phyloP scores from a whole-genome alignment of 768 basidiomycete genomes.

The Tephrocybe sp. region DNA sequence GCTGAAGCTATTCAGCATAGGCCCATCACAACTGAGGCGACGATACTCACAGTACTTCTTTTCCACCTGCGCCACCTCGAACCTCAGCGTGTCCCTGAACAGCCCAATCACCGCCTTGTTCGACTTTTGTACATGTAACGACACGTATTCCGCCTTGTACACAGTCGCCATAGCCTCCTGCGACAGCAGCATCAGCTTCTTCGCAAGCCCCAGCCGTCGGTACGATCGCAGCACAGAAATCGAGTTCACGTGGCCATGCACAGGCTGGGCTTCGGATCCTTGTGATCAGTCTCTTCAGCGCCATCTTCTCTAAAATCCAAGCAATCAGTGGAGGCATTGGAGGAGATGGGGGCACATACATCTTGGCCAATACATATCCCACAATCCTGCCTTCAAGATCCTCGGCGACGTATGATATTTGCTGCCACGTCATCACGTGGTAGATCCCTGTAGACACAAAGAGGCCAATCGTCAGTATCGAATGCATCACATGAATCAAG shows the following conservation, averaged over 20 bases:
- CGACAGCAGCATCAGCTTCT: slow-evolving; percentile 90
- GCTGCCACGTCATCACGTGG: slow-evolving; percentile 89
- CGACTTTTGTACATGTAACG: slow-evolving; percentile 91
- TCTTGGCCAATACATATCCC: slow-evolving; percentile 94
- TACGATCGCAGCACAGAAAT: slow-evolving; percentile 92
- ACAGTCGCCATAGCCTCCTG: slow-evolving; percentile 89
- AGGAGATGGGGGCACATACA: slow-evolving; percentile 48
- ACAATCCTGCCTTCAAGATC: slow-evolving; percentile 87
- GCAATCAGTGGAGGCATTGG: background rate
- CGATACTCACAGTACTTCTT: slow-evolving; percentile 80
- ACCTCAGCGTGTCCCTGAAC: slow-evolving; percentile 88
- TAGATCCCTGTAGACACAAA: slow-evolving; percentile 67
- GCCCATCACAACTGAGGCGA: background rate
- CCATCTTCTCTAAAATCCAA: slow-evolving; percentile 31
- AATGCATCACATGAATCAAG: no score
- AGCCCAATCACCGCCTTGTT: slow-evolving; percentile 88
- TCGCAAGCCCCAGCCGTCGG: slow-evolving; percentile 87
- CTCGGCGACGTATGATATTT: slow-evolving; percentile 90
- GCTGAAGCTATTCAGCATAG: slow-evolving; percentile 40
- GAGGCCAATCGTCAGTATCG: background rate
- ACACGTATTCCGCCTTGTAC: slow-evolving; percentile 83
- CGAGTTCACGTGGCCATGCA: slow-evolving; percentile 93
- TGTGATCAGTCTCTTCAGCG: slow-evolving; percentile 51
- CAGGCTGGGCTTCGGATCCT: slow-evolving; percentile 23
- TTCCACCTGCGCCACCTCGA: slow-evolving; percentile 82